phyloP scores from a whole-genome alignment of 805 yeast species.

The Zygosaccharomyces pseudorouxii region DNA sequence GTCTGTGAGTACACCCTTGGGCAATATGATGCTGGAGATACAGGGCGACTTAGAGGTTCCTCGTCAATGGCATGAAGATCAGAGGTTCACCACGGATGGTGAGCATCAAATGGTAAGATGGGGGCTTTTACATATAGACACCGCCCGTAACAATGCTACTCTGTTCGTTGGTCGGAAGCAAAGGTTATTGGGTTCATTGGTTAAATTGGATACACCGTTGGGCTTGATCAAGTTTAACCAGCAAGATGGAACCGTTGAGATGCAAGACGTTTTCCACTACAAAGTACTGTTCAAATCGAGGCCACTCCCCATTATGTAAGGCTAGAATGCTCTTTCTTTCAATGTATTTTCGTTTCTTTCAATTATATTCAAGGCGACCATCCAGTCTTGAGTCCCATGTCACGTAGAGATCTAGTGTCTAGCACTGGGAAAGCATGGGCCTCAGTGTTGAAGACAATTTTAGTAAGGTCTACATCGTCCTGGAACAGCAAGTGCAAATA shows the following conservation, averaged over 20 bases:
- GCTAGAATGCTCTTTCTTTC: neutral
- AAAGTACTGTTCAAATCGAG: slow-evolving; percentile 61
- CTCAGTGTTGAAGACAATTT: slow-evolving; percentile 82
- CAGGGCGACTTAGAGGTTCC: slow-evolving; percentile 63
- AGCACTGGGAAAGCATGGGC: slow-evolving; percentile 90
- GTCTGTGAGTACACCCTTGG: slow-evolving; percentile 43
- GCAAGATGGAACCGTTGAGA: slow-evolving; percentile 38
- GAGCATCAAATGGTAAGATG: slow-evolving; percentile 23
- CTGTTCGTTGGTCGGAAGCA: slow-evolving; percentile 66
- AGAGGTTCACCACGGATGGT: slow-evolving; percentile 16
- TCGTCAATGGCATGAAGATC: slow-evolving; percentile 36
- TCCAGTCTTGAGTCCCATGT: slow-evolving; percentile 24
- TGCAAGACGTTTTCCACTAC: slow-evolving; percentile 55
- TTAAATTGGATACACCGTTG: slow-evolving; percentile 57
- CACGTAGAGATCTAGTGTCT: slow-evolving; percentile 10
- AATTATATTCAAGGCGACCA: slow-evolving; percentile 21
- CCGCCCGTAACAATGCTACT: slow-evolving; percentile 42
- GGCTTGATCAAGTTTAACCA: slow-evolving; percentile 50
- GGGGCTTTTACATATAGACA: slow-evolving; percentile 24
- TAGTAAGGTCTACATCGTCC: slow-evolving; percentile 60
- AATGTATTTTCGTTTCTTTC: neutral
- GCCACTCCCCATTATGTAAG: slow-evolving; percentile 73
- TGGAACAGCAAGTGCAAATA: slow-evolving; percentile 78
- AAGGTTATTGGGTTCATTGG: slow-evolving; percentile 58
- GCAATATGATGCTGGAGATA: slow-evolving; percentile 59